Base-by-base conservation (phyloP, 306 rosid species). In the Alnus rubra region DNA sequence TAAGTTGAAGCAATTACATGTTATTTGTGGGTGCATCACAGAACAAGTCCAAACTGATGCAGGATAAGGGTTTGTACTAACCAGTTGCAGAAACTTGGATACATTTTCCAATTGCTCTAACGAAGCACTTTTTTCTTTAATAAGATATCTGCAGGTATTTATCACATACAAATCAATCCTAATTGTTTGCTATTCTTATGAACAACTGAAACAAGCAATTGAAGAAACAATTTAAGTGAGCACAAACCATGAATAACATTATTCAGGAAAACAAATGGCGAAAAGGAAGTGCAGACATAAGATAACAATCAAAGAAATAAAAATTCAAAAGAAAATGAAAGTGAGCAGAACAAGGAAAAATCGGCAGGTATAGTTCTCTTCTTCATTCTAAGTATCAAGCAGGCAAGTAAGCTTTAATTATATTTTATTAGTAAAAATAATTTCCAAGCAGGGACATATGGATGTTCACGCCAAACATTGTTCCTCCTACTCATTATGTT, bases 21-120 rank as follows among this genome's bases (percentile, higher is more conserved):
- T 1, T 28, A 48, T 31, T 47, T 19, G 79, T 35, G 65, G 31
- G 37, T 23, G 44, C 55, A 69, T 15, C 14, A 50, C 35, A 50
- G 51, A 78, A 76, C 54, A 18, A 16, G 69, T 82, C 31, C 48
- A 50, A n/a, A 86, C 68, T 30, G 13, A 62, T 62, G 62, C 77
- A 64, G 45, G 75, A 79, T 30, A 68, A 49, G 68, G 12, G 65
- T n/a, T 62, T 62, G 70, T 58, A 69, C 98, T 85, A 65, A 95
- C 99, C 97, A 95, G 92, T 84, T 83, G 89, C 86, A 93, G 87
- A 88, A 95, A 95, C 53, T 89, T 80, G 0, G 89, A 71, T 74
- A 95, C 89, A 55, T 56, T 59, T 55, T 85, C 86, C 85, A 74
- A 82, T 58, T 82, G 82, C 85, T 87, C 78, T 39, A 88, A 68